Conservation (phyloP, 495 filamentous ascomycete genomes). For the Xylaria venustula region DNA sequence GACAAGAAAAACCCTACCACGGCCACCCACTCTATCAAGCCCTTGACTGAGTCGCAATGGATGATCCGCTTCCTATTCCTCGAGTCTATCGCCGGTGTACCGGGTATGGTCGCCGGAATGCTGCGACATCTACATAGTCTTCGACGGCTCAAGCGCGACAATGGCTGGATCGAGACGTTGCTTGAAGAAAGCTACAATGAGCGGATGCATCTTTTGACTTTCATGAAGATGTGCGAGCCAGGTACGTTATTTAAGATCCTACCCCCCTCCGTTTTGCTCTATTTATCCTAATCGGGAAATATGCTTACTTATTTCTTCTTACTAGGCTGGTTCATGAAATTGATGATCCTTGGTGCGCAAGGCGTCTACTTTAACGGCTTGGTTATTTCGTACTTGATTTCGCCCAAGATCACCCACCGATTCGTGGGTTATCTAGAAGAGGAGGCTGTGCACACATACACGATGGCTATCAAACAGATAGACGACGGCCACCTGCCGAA, state of each 20-base stretch:
- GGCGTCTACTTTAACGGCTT: constrained; percentile 93
- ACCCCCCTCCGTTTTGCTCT: constrained; percentile 64
- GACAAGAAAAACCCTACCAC: constrained; percentile 48
- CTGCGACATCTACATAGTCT: constrained; percentile 82
- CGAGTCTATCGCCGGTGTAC: constrained; percentile 91
- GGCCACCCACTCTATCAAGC: constrained; percentile 39
- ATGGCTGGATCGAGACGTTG: constrained; percentile 97
- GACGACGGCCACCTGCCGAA: constrained; percentile 78
- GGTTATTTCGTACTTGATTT: constrained; percentile 86
- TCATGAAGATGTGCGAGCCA: constrained; percentile 88
- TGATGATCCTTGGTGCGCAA: constrained; percentile 79
- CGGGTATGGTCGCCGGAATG: constrained; percentile 97
- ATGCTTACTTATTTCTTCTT: background rate
- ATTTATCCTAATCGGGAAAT: constrained; percentile 33
- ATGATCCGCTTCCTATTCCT: constrained; percentile 86
- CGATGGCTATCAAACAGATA: constrained; percentile 78
- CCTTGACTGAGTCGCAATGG: constrained; percentile 50
- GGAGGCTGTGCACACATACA: constrained; percentile 95
- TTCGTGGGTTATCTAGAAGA: constrained; percentile 98
- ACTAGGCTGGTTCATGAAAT: constrained; percentile 73
- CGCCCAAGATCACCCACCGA: constrained; percentile 85
- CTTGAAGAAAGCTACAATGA: constrained; percentile 96
- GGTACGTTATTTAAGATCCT: constrained; percentile 36
- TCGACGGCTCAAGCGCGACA: constrained; percentile 82
- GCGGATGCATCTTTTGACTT: constrained; percentile 92